These are phyloP conservation scores for Schizophyllum amplum DNA, from an alignment of 1,284 basidiomycete genomes.

Conservation along the genomic window DNA sequence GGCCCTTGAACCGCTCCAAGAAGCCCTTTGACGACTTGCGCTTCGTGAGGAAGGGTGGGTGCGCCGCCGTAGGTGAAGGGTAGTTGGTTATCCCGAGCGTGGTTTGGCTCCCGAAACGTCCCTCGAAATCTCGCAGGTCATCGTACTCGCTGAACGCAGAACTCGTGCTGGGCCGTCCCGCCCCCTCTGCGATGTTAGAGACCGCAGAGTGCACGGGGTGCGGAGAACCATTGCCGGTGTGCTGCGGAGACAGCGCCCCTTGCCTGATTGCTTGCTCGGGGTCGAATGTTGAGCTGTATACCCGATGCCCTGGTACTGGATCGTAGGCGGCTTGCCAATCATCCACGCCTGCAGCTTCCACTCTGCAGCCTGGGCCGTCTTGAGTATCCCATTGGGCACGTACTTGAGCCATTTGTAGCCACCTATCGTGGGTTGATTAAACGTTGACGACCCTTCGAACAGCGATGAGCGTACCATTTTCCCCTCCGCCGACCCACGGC, in stretches of 20 bases:
- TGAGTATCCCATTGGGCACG: constrained; percentile 87
- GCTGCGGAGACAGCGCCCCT: neutral
- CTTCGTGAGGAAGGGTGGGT: constrained; percentile 23
- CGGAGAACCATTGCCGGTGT: neutral
- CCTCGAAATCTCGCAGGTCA: constrained; percentile 75
- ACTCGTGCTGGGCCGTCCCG: constrained; percentile 48
- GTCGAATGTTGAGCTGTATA: constrained; percentile 41
- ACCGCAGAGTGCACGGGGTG: constrained; percentile 17
- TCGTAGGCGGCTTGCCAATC: constrained; percentile 86
- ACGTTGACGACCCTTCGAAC: neutral
- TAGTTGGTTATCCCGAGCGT: constrained; percentile 45
- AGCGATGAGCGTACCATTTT: constrained; percentile 55
- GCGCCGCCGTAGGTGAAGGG: constrained; percentile 10
- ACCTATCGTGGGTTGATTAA: constrained; percentile 26
- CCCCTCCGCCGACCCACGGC: constrained; percentile 92
- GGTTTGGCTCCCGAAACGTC: constrained; percentile 71
- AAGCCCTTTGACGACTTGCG: constrained; percentile 61
- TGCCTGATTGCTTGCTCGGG: constrained; percentile 8
- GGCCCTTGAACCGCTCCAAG: constrained; percentile 45
- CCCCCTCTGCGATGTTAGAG: constrained; percentile 26
- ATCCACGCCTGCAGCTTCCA: constrained; percentile 97
- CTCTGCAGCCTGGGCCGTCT: constrained; percentile 93
- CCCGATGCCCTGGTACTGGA: constrained; percentile 74
- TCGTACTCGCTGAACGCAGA: constrained; percentile 78
- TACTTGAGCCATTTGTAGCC: constrained; percentile 97